Evolutionary conservation across 1,284 basidiomycete genomes (phyloP), one percentile per base, ranked within the genome.

Genomic region (Entoloma clypeatum): DNA sequence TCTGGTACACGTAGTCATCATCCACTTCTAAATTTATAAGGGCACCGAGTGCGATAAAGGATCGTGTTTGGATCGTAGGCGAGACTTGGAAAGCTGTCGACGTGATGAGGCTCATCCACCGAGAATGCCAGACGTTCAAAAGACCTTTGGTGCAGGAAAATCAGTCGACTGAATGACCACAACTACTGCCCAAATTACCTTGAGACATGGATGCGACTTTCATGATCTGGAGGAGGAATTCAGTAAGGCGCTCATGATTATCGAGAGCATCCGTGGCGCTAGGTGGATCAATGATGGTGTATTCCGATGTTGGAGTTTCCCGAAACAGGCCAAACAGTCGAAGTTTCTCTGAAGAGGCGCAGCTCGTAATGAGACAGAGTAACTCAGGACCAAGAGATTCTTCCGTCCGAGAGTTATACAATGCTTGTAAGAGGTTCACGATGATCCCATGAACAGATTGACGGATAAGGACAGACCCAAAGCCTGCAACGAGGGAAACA

Each of bases 71-170:
- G 18, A 94, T 81, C 13, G 88, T 84, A 0, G 92, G 88, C 9
- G 91, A 92, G 44, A 90, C 79, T 60, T 96, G 93, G 72, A 97
- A 96, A 14, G 92, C 92, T 0, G 86, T 92, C 2, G 91, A 83
- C 0, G 90, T 88, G n/a, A 93, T 81, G 40, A 97, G 64, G 41
- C 91, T 85, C 81, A 93, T 92, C 89, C 93, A 92, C 27, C 93
- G 75, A 18, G 92, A 90, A 44, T 88, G 78, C 93, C 94, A 97
- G 10, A 88, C 80, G 57, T 97, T 97, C 28, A 90, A 69, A 7
- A 92, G 70, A 39, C 91, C 93, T 92, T n/a, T n/a, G 39, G 4
- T 36, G 18, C 21, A 11, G 8, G 18, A 13, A 37, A 22, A 44
- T 38, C 22, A 32, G 43, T 25, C 29, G 16, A 25, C 27, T 40